A percentile compares a stretch with the other conserved stretches of the same genome.
Evolutionary conservation across 495 filamentous ascomycete species (phyloP).

Genomic region (Hamigera avellanea): DNA sequence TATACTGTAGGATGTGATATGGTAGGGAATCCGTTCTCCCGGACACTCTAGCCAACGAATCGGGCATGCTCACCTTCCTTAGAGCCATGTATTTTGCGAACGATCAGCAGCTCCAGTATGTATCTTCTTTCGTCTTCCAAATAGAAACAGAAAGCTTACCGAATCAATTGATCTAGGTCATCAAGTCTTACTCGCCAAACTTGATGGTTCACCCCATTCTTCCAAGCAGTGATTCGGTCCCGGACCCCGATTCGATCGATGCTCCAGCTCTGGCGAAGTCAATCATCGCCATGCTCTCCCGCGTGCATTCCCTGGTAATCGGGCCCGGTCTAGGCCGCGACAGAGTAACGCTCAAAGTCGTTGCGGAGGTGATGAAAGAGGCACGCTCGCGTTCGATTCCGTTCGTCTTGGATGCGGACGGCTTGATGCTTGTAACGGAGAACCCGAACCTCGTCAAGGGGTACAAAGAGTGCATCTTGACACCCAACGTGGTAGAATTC

Average conservation of each 20-base stretch:
- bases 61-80: no score
- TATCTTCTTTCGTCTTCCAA: background rate
- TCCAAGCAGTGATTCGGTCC: slow-evolving; percentile 49
- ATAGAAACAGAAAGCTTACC: no score
- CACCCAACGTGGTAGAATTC: slow-evolving; percentile 93
- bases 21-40: slow-evolving; percentile 31
- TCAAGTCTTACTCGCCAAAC: slow-evolving; percentile 97
- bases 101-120: slow-evolving; percentile 58
- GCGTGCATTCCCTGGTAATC: slow-evolving; percentile 87
- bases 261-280: slow-evolving; percentile 50
- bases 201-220: slow-evolving; percentile 97
- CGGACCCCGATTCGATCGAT: slow-evolving; percentile 30
- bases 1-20: slow-evolving; percentile 56
- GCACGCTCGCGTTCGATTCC: slow-evolving; percentile 64
- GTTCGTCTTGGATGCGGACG: slow-evolving; percentile 89
- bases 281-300: slow-evolving; percentile 69
- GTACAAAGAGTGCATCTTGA: slow-evolving; percentile 77
- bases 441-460: slow-evolving; percentile 68
- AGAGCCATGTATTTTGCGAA: slow-evolving; percentile 97
- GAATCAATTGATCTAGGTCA: slow-evolving; percentile 39
- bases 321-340: slow-evolving; percentile 90
- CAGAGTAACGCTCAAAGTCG: slow-evolving; percentile 78
- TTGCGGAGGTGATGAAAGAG: slow-evolving; percentile 64
- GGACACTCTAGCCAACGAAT: no score
- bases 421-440: slow-evolving; percentile 62